phyloP scores from a whole-genome alignment of 257 asterid genomes.

The Oldenlandia corymbosa region DNA sequence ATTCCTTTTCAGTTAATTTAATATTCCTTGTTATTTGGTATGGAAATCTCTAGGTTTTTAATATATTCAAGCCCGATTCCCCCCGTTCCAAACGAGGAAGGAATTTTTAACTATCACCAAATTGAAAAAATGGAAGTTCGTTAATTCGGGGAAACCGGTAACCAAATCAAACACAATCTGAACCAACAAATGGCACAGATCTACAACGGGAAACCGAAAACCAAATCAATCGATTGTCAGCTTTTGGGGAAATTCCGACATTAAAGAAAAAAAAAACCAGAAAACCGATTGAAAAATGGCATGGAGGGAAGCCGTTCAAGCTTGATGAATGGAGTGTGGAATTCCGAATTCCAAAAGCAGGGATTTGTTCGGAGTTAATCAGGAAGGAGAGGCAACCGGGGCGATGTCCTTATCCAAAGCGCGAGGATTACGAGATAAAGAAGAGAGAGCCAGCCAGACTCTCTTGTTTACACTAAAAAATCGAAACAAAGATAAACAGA shows the following conservation, averaged over 20 bases:
- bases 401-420: constrained; percentile 7
- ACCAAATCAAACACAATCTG: not conserved
- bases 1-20: not conserved
- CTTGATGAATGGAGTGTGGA: too few relatives aligned
- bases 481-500: too few relatives aligned
- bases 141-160: too few relatives aligned
- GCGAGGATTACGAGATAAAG: constrained; percentile 11
- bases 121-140: too few relatives aligned
- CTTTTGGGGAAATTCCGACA: not conserved
- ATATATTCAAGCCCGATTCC: too few relatives aligned
- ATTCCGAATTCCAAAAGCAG: too few relatives aligned
- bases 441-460: not conserved
- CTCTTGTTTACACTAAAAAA: too few relatives aligned
- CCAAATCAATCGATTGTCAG: constrained; percentile 7
- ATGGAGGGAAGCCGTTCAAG: too few relatives aligned
- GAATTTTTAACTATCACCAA: too few relatives aligned
- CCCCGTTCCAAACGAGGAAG: too few relatives aligned
- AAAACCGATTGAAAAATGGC: not conserved
- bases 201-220: constrained; percentile 1
- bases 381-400: too few relatives aligned
- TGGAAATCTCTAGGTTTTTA: not conserved
- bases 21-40: not conserved
- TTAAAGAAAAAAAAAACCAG: not conserved
- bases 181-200: constrained; percentile 14
- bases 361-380: too few relatives aligned